Evolutionary conservation across 441 rosid species (phyloP), one percentile per base, ranked within the genome.

Genomic region (Pelargonium myrrhifolium): DNA sequence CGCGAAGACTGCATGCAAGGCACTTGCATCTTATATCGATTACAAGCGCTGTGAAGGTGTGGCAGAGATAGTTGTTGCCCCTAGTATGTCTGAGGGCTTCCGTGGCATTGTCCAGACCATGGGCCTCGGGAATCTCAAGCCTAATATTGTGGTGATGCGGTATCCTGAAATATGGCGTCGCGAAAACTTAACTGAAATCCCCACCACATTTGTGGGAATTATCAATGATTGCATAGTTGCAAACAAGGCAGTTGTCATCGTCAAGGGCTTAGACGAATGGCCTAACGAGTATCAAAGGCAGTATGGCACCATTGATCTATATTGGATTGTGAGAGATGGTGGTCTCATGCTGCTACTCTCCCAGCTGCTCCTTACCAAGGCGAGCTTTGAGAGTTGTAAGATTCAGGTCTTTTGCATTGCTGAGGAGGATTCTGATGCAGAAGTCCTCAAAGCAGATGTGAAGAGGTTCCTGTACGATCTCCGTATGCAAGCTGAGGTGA

Each of bases 91-190:
- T 0, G 96, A 88, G 81, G 99, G 99, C 47, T 95, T 95, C 76
- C 92, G 99, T 45, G 99, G 98, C 62, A 85, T 95, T 65, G 83
- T 95, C 70, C 99, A 95, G 76, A 95, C 98, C 5, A 95, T 95
- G 98, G 98, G 99, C 71, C 90, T 95, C 1, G 99, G 99, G 22
- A 90, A 92, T 67, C 94, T 95, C 64, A 95, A 95, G 82, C 99
- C 99, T 65, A 95, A 95, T 71, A 95, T 95, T 3, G 89, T 95
- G 49, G 99, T 92, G 65, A 92, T 95, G 98, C 80, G 98, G 40
- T 95, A 95, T 82, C 99, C 98, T 21, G 98, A 95, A 79, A 95
- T 92, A 73, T 95, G 99, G 98, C 97, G 99, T 43, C 86, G 97
- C 3, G 98, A 95, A 76, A 95, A 89, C 75, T 83, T 95, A 42